A percentile compares a stretch with the other conserved stretches of the same genome.
Conservation (phyloP, 345 rosid genomes). For the Alliaria petiolata region DNA sequence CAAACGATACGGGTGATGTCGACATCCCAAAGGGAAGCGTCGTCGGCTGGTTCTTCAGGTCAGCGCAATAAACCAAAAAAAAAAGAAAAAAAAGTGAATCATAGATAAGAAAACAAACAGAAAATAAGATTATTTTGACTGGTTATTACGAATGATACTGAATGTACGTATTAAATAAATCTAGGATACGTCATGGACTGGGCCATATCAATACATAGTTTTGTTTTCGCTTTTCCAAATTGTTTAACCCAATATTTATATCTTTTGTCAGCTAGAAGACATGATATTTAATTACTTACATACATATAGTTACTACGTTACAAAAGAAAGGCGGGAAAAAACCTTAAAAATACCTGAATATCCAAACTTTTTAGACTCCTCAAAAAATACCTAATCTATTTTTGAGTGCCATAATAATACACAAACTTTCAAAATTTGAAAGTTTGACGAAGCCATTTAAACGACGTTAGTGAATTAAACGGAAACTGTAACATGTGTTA, state of each 20-base stretch:
- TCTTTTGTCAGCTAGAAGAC: neutral
- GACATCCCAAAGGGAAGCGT: neutral
- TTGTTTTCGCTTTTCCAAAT: neutral
- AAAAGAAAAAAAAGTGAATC: neutral
- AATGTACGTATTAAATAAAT: neutral
- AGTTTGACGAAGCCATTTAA: no score
- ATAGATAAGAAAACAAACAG: neutral
- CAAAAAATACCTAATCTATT: no score
- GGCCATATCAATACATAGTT: neutral
- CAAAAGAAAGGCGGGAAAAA: no score
- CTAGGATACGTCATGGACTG: neutral
- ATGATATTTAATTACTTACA: no score
- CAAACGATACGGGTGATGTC: conserved; percentile 3
- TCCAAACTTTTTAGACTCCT: no score
- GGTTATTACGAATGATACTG: neutral
- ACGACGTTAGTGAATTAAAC: no score
- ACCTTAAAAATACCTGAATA: no score
- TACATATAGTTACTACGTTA: no score
- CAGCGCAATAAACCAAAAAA: neutral
- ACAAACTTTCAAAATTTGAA: no score
- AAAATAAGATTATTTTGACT: neutral
- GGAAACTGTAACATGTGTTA: no score
- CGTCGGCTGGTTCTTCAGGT: neutral
- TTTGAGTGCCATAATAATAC: no score
- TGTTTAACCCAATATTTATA: neutral